Evolutionary conservation across 2,329 filamentous ascomycete genomes (phyloP), one percentile per base, ranked within the genome.

Genomic region (Chaetomium olivaceum): DNA sequence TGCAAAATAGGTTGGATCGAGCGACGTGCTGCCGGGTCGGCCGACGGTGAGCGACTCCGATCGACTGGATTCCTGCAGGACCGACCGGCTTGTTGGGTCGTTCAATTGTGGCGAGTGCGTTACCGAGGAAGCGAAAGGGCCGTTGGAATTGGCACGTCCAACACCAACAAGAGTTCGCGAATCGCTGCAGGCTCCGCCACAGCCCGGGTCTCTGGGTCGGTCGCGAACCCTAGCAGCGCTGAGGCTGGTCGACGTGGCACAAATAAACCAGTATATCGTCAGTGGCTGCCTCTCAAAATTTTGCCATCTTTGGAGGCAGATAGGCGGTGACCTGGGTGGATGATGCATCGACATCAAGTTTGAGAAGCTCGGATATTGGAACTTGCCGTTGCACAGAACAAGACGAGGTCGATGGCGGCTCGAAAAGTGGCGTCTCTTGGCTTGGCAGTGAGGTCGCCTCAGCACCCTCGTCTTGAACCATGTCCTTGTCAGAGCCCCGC

Each of bases 241-340:
- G 77, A 79, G 78, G 77, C 78, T 80, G 73, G 77, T 79, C 79
- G 79, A 81, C 80, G 80, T 81, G 80, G 79, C 80, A 79, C 68
- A 64, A 51, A 33, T 33, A 36, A 16, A 50, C 8, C 25, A 4
- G 60, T 23, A 25, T 25, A 51, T 29, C 16, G 25, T 61, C 72
- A 66, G 31, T 55, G 67, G 68, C 56, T 70, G 69, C 65, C 61
- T 71, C 67, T 39, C 46, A 7, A 51, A 39, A 21, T 27, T 36
- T 63, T 46, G 62, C 58, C 52, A 67, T 63, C 56, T 4, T 6
- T 6, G 39, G 19, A 46, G 48, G 27, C 43, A 54, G 48, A 55
- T 58, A 55, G 31, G 36, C 29, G 50, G 4, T 39, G 12, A 48
- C 46, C 12, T 63, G 52, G 63, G 58, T 46, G 23, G 29, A 50